Evolutionary conservation across 805 yeast species (phyloP).

Genomic region (Tetrapisispora fleetii): DNA sequence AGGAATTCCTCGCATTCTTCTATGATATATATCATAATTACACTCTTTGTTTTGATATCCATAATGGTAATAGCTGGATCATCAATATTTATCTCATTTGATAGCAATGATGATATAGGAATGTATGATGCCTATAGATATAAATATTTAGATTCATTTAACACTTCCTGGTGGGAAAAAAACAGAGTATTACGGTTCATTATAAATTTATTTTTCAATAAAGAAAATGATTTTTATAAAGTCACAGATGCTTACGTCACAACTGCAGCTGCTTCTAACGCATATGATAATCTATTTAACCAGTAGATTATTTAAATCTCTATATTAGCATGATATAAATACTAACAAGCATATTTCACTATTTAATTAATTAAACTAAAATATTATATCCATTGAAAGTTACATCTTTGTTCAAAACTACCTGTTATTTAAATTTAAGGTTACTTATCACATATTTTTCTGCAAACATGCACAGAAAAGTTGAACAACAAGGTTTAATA

Average conservation of each 20-base stretch:
- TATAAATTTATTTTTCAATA: constrained; percentile 16
- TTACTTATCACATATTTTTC: constrained; percentile 10
- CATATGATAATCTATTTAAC: constrained; percentile 19
- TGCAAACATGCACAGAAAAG: constrained; percentile 31
- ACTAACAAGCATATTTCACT: neutral
- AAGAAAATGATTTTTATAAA: constrained; percentile 5
- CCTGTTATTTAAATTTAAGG: neutral
- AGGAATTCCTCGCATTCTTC: neutral
- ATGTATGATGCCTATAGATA: neutral
- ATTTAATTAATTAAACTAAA: neutral
- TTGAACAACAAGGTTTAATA: constrained; percentile 22
- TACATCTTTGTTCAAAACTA: neutral
- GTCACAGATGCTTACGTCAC: neutral
- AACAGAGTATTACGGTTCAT: constrained; percentile 9
- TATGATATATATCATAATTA: neutral
- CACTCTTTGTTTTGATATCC: neutral
- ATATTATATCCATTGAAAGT: neutral
- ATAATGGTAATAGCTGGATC: neutral
- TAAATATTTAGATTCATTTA: neutral
- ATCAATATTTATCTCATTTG: neutral
- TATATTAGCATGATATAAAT: neutral
- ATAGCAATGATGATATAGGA: neutral
- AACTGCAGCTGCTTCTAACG: constrained; percentile 5
- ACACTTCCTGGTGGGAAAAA: constrained; percentile 19
- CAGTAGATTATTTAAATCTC: constrained; percentile 2